These are phyloP conservation scores for Cyberlindnera bimundalis DNA, from an alignment of 805 yeast species.

Conservation along the genomic window DNA sequence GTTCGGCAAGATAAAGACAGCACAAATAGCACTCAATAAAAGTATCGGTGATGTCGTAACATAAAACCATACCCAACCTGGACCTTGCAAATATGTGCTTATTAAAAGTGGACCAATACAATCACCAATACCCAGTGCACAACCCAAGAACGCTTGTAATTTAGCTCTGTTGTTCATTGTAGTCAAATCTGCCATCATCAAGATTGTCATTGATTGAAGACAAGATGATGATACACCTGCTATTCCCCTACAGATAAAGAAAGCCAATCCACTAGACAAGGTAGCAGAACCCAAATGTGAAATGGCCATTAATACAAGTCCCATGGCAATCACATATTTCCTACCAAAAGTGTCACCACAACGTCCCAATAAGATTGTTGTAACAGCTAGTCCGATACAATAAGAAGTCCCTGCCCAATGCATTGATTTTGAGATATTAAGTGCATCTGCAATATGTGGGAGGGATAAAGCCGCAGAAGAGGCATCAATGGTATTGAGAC, in stretches of 20 bases:
- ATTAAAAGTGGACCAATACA: conserved; percentile 55
- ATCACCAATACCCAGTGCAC: conserved; percentile 48
- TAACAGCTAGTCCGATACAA: conserved; percentile 47
- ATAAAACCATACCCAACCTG: conserved; percentile 51
- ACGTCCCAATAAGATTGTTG: conserved; percentile 52
- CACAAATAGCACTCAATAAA: not conserved
- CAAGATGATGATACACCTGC: conserved; percentile 60
- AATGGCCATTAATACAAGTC: conserved; percentile 38
- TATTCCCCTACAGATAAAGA: conserved; percentile 48
- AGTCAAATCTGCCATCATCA: conserved; percentile 50
- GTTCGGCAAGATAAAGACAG: conserved; percentile 4
- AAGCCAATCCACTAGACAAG: conserved; percentile 41
- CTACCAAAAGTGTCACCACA: conserved; percentile 55
- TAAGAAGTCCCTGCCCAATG: conserved; percentile 61
- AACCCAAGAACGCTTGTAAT: conserved; percentile 52
- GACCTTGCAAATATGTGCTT: conserved; percentile 42
- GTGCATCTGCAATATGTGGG: conserved; percentile 42
- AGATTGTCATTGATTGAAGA: conserved; percentile 45
- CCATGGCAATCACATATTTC: conserved; percentile 39
- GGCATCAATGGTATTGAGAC: conserved; percentile 12
- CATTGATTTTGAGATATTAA: conserved; percentile 43
- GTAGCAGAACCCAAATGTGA: conserved; percentile 49
- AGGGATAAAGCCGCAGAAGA: conserved; percentile 31
- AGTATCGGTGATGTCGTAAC: conserved; percentile 40
- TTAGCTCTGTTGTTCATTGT: conserved; percentile 48